Percentiles rank a stretch among this genome's conserved stretches.
phyloP scores from a whole-genome alignment of 2,329 filamentous ascomycete species.

The Diaporthe aspalathi region DNA sequence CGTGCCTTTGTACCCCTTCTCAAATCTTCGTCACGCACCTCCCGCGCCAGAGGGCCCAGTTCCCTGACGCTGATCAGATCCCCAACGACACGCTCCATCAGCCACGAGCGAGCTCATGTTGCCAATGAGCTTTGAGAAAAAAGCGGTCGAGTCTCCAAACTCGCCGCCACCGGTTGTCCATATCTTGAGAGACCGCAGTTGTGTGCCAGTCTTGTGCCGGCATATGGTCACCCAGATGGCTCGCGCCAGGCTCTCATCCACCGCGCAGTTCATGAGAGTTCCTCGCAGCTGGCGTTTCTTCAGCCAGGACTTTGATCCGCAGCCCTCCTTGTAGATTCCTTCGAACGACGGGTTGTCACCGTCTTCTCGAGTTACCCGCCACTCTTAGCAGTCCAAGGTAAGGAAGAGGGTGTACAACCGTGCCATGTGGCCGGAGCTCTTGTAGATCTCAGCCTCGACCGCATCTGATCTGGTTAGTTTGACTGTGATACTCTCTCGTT shows the following conservation, averaged over 20 bases:
- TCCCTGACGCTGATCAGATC: background rate
- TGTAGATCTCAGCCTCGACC: slow-evolving; percentile 17
- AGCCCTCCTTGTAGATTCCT: background rate
- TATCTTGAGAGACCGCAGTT: slow-evolving; percentile 23
- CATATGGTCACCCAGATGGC: slow-evolving; percentile 24
- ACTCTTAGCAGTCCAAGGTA: slow-evolving; percentile 24
- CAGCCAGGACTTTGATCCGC: background rate
- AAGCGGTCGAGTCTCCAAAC: background rate
- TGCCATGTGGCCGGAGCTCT: slow-evolving; percentile 6
- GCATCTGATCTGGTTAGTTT: slow-evolving; percentile 9
- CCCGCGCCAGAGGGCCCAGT: slow-evolving; percentile 13
- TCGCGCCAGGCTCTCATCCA: slow-evolving; percentile 28
- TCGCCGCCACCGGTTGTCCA: slow-evolving; percentile 17
- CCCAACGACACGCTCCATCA: slow-evolving; percentile 18
- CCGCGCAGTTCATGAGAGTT: slow-evolving; percentile 20
- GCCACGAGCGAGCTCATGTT: slow-evolving; percentile 31
- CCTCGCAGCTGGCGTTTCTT: slow-evolving; percentile 13
- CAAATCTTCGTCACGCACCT: background rate
- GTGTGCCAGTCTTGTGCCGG: background rate
- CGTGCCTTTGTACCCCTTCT: background rate
- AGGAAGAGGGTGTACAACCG: slow-evolving; percentile 17
- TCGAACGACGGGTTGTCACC: slow-evolving; percentile 15
- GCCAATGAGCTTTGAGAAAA: background rate
- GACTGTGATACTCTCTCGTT: background rate
- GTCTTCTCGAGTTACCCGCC: background rate